Evolutionary conservation across 768 basidiomycete species (phyloP), one percentile per base, ranked within the genome.

Genomic region (Fomitopsis pulvina): DNA sequence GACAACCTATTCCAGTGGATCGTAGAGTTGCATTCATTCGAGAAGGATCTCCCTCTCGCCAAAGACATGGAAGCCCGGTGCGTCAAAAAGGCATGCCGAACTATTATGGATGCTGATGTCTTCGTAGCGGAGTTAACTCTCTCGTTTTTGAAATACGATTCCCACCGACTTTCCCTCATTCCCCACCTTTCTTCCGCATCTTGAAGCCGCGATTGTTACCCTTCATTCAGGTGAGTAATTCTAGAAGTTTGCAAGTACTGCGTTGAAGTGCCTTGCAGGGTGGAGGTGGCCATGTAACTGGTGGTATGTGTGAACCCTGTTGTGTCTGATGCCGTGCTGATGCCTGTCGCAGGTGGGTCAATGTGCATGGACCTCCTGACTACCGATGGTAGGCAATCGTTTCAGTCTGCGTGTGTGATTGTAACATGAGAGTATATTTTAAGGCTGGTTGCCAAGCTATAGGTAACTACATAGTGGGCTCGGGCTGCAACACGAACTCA

Each of bases 351-450:
- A 79, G 81, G 83, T 10, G 85, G 84, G 1, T 83, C 81, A 3
- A 84, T 87, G 43, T 87, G 85, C 57, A 85, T 87, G 83, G 84
- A 86, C 60, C 67, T 85, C 6, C 65, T 85, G 44, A 83, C 81
- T 1, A 70, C 80, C 0, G 79, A 82, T 51, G 83, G 81, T 78
- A 47, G 56, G 73, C n/a, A n/a, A n/a, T n/a, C n/a, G n/a, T n/a
- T n/a, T n/a, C n/a, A n/a, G n/a, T n/a, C n/a, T n/a, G n/a, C n/a
- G n/a, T n/a, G n/a, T n/a, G n/a, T n/a, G n/a, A n/a, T n/a, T n/a
- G n/a, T n/a, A n/a, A 26, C 12, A 5, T 20, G 18, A 10, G 10
- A 9, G 21, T 20, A 22, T 10, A 12, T 11, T 22, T 27, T 9
- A 20, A 79, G 79, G 81, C 16, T 85, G 84, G 79, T 75, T 85